Base-by-base conservation (phyloP, 2,329 filamentous ascomycete genomes). In the Ophiocordyceps camponoti-saundersi region DNA sequence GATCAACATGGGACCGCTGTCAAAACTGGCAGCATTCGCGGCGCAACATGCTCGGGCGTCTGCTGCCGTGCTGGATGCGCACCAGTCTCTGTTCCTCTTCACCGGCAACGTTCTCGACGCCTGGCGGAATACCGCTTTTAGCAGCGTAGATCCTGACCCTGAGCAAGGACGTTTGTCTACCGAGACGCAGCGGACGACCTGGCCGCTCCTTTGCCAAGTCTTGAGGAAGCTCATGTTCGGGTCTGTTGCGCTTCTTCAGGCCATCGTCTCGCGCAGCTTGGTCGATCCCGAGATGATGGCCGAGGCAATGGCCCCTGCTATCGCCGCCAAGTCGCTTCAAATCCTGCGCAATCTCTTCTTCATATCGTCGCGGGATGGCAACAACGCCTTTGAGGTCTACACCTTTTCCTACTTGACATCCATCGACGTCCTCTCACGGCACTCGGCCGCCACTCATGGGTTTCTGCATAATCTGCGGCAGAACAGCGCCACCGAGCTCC, bases 351-450 rank as follows among this genome's bases (percentile, higher is more conserved):
- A 85, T 55, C 66, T 93, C 20, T 86, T 80, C 62, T 95, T 95
- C 60, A 78, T 95, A 51, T 86, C 85, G 0, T 80, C 79, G 15
- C 75, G 85, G 39, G 73, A 85, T 47, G 81, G 82, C 20, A 79
- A 82, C 48, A 77, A 75, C 50, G 73, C 78, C 1, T 94, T 93
- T 56, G 85, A 89, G 47, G 83, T 86, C 48, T 90, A 94, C 61
- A 79, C 75, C 2, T 95, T 95, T 58, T 81, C 86, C 23, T 87
- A 88, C 55, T 72, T 93, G 21, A 79, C 85, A 1, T 80, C 87
- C 3, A 78, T 95, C 51, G 89, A 95, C 61, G 79, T 88, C 39
- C 72, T 95, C 6, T 72, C 82, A 10, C 76, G 79, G n/a, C 82
- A 85, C 54, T 74, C 82, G 0, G 65, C 69, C 12, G 73, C 83